A percentile compares a stretch with the other conserved stretches of the same genome.
phyloP scores from a whole-genome alignment of 495 filamentous ascomycete genomes.

The Schizothecium vesticola region DNA sequence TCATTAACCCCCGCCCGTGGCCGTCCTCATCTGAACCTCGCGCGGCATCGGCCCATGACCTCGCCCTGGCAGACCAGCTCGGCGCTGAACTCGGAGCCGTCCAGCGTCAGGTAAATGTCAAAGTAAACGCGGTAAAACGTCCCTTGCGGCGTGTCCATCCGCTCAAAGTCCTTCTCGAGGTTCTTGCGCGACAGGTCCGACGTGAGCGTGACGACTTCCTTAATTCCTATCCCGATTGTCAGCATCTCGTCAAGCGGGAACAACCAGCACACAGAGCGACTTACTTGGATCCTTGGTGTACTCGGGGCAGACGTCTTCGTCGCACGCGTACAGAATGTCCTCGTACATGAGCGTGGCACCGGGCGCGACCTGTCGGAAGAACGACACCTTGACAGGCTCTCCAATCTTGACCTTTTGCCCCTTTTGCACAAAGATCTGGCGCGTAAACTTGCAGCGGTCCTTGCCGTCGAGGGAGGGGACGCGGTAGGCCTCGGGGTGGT shows the following conservation, averaged over 20 bases:
- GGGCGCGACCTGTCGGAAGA: constrained; percentile 96
- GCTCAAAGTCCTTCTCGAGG: constrained; percentile 96
- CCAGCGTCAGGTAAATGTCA: constrained; percentile 85
- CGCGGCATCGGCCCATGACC: constrained; percentile 94
- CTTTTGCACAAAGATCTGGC: constrained; percentile 98
- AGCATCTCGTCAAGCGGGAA: constrained; percentile 13
- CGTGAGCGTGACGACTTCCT: constrained; percentile 96
- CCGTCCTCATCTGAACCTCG: constrained; percentile 61
- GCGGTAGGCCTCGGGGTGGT: constrained; percentile 96
- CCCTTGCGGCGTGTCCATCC: constrained; percentile 98
- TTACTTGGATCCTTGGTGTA: constrained; percentile 99
- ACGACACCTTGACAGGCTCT: constrained; percentile 97
- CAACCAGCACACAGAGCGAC: constrained; percentile 32
- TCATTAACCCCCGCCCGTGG: constrained; percentile 15
- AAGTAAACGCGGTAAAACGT: constrained; percentile 90
- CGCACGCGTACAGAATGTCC: constrained; percentile 96
- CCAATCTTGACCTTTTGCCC: constrained; percentile 98
- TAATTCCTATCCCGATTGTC: constrained; percentile 69
- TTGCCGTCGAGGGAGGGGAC: constrained; percentile 95
- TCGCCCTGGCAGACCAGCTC: constrained; percentile 98
- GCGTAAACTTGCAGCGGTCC: constrained; percentile 96
- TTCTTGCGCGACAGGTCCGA: constrained; percentile 97
- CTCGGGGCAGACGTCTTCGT: constrained; percentile 96
- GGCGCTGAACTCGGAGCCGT: constrained; percentile 95
- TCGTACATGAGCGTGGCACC: constrained; percentile 99